phyloP scores from a whole-genome alignment of 2,329 filamentous ascomycete genomes.

The Chaetomium globosum region DNA sequence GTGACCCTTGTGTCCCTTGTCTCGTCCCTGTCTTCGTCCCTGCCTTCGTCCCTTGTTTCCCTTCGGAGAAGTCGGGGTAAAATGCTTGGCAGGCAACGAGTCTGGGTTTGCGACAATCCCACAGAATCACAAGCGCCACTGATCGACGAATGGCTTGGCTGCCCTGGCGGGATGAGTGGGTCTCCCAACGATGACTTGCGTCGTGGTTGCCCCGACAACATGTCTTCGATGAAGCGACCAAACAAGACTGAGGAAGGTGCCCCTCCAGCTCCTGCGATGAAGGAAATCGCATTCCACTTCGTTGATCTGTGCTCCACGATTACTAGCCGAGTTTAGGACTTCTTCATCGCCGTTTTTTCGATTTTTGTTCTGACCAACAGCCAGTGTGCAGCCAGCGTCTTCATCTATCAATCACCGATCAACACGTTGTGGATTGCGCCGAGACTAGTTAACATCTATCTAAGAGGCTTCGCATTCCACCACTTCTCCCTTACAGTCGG shows the following conservation, averaged over 20 bases:
- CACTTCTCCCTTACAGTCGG: conserved; percentile 4
- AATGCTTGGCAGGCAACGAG: neutral
- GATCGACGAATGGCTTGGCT: conserved; percentile 6
- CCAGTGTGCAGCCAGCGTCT: neutral
- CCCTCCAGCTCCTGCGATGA: conserved; percentile 15
- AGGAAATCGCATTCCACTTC: conserved; percentile 21
- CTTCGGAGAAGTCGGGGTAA: neutral
- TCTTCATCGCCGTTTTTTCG: neutral
- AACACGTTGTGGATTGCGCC: neutral
- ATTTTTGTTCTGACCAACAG: conserved; percentile 1
- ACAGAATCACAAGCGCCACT: neutral
- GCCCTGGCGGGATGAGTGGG: conserved; percentile 13
- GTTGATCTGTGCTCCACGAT: conserved; percentile 17
- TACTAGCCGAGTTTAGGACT: neutral
- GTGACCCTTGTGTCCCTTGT: neutral
- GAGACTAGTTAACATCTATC: neutral
- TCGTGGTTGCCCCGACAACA: conserved; percentile 25
- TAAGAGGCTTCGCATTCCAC: conserved; percentile 7
- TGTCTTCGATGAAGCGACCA: neutral
- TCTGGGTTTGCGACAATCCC: neutral
- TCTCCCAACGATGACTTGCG: neutral
- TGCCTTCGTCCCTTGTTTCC: too few relatives aligned
- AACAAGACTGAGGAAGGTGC: conserved; percentile 21
- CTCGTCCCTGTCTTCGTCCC: too few relatives aligned
- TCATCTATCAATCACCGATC: conserved; percentile 3